Base-by-base conservation (phyloP, 768 basidiomycete species). In the Dioszegia hungarica region DNA sequence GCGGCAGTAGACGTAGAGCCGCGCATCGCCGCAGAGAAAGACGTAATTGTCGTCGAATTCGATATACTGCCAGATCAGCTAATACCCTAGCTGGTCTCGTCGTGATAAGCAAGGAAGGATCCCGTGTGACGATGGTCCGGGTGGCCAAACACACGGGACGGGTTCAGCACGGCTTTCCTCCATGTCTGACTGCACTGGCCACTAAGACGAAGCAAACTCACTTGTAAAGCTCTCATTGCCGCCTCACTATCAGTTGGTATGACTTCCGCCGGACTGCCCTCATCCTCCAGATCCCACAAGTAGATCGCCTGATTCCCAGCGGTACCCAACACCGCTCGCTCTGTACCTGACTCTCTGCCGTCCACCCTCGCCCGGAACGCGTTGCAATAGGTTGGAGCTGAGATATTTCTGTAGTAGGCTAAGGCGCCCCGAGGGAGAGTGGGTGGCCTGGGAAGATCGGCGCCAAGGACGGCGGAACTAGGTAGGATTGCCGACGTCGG, bases 31-130 rank as follows among this genome's bases (percentile, higher is more conserved):
- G 45, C 66, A 68, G 28, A 68, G 17, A 41, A 68, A 72, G 31
- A 72, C 38, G 47, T 47, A 60, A 11, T 63, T 51, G 24, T 72
- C 64, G 54, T 72, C 70, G 38, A 72, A 65, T 40, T 72, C 70
- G 52, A 72, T 54, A 50, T 72, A 72, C 66, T 67, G 39, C 0
- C 28, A 24, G 5, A 40, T 54, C 43, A 59, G 57, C 36, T 19
- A 12, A 22, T 44, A 12, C 22, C 25, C 15, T 12, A 40, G 5
- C 36, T 25, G 24, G 36, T 27, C 24, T 40, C n/a, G n/a, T n/a
- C n/a, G n/a, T n/a, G n/a, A n/a, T n/a, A n/a, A n/a, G n/a, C n/a
- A n/a, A n/a, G n/a, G n/a, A n/a, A n/a, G n/a, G n/a, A n/a, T n/a
- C n/a, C n/a, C n/a, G n/a, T n/a, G n/a, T n/a, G n/a, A n/a, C n/a